Percentiles rank a stretch among this genome's conserved stretches.
Evolutionary conservation across 495 filamentous ascomycete genomes (phyloP).

Genomic region (Penicillium ucsense): DNA sequence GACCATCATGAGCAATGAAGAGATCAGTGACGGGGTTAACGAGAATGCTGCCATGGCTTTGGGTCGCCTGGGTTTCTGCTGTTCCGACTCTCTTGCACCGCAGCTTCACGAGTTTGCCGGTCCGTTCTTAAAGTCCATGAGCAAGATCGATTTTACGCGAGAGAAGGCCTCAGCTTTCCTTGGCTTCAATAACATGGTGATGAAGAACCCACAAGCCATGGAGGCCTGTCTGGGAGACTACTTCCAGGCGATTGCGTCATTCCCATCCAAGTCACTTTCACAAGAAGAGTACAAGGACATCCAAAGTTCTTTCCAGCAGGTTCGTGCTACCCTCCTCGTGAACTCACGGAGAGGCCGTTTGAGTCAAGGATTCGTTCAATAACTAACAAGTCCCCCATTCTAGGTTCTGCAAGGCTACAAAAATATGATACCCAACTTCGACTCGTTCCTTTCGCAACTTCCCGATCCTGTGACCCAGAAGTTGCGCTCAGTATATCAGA

Average conservation of each 20-base stretch:
- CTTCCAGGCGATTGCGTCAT: constrained; percentile 75
- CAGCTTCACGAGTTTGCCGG: constrained; percentile 73
- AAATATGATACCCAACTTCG: constrained; percentile 75
- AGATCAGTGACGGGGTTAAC: constrained; percentile 81
- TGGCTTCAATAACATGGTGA: constrained; percentile 77
- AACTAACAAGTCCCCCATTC: constrained; percentile 3
- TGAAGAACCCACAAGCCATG: constrained; percentile 84
- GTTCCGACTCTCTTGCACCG: constrained; percentile 65
- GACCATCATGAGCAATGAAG: constrained; percentile 68
- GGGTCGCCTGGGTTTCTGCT: constrained; percentile 79
- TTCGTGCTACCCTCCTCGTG: constrained; percentile 6
- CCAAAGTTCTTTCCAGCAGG: constrained; percentile 42
- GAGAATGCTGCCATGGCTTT: constrained; percentile 94
- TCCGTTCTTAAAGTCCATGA: constrained; percentile 72
- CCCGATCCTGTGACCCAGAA: constrained; percentile 51
- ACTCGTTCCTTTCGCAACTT: constrained; percentile 64
- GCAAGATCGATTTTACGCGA: constrained; percentile 76
- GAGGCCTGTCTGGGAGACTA: constrained; percentile 73
- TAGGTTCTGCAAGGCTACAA: constrained; percentile 78
- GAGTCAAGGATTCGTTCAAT: no score
- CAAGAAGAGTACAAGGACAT: constrained; percentile 44
- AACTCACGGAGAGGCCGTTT: no score
- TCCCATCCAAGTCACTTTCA: constrained; percentile 47
- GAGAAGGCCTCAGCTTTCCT: constrained; percentile 92
- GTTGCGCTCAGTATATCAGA: constrained; percentile 35